Conservation (phyloP, 768 basidiomycete genomes). For the Mycena chlorophos region DNA sequence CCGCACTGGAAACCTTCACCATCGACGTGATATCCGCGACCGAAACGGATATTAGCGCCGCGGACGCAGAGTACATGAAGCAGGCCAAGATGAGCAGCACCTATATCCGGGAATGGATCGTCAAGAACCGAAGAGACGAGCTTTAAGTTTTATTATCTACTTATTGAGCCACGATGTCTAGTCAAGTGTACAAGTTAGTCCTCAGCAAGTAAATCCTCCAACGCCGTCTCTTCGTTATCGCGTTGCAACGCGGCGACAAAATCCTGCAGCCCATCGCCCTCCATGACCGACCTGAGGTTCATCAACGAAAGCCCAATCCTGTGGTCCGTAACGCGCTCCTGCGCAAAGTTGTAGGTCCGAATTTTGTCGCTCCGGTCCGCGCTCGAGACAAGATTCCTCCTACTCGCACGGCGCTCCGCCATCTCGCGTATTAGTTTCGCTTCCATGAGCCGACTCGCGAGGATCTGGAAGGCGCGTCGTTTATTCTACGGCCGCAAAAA, state of each 20-base stretch:
- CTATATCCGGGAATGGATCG: slow-evolving; percentile 88
- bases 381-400: slow-evolving; percentile 74
- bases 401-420: slow-evolving; percentile 63
- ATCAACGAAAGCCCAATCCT: slow-evolving; percentile 76
- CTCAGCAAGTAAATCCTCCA: slow-evolving; percentile 51
- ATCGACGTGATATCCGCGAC: slow-evolving; percentile 89
- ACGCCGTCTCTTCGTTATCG: slow-evolving; percentile 53
- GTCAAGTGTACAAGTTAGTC: slow-evolving; percentile 5
- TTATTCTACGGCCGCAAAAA: slow-evolving; percentile 76
- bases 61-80: slow-evolving; percentile 69
- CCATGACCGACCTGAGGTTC: slow-evolving; percentile 64
- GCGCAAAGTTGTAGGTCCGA: slow-evolving; percentile 92
- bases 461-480: slow-evolving; percentile 89
- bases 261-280: slow-evolving; percentile 60
- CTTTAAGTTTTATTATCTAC: too few relatives aligned
- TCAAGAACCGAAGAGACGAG: too few relatives aligned
- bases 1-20: slow-evolving; percentile 64
- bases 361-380: slow-evolving; percentile 93
- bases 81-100: slow-evolving; percentile 93
- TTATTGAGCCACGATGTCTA: too few relatives aligned
- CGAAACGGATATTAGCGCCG: slow-evolving; percentile 55
- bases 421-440: slow-evolving; percentile 70
- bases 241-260: slow-evolving; percentile 59
- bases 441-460: slow-evolving; percentile 84
- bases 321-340: slow-evolving; percentile 95